These are phyloP conservation scores for Atkinsonella hypoxylon DNA, from an alignment of 2,329 filamentous ascomycete species.

Conservation along the genomic window DNA sequence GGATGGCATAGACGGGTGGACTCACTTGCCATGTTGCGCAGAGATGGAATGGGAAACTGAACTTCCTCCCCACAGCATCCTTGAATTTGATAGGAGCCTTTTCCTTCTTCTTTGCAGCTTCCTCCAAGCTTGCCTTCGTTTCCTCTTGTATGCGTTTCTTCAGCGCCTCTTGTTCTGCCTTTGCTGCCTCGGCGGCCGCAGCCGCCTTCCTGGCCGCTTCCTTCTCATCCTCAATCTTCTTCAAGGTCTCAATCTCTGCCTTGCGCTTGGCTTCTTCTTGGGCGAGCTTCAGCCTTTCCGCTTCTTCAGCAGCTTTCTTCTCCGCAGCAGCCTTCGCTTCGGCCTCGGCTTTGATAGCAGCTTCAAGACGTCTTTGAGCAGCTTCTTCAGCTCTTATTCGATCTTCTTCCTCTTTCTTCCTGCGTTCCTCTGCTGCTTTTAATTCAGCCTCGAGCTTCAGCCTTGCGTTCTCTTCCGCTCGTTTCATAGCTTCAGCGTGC, in stretches of 20 bases:
- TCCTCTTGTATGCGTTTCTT: slow-evolving; percentile 46
- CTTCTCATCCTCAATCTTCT: slow-evolving; percentile 27
- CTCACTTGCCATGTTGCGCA: slow-evolving; percentile 75
- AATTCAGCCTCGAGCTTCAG: slow-evolving; percentile 28
- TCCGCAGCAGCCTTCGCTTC: slow-evolving; percentile 32
- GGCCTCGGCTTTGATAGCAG: slow-evolving; percentile 28
- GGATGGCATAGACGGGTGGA: slow-evolving; percentile 10
- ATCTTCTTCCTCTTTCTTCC: slow-evolving; percentile 27
- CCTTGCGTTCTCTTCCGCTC: slow-evolving; percentile 25
- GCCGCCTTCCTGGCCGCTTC: slow-evolving; percentile 29
- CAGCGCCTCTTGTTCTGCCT: slow-evolving; percentile 46
- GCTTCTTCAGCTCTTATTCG: slow-evolving; percentile 34
- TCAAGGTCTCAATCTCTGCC: slow-evolving; percentile 26
- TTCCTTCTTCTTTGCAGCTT: slow-evolving; percentile 41
- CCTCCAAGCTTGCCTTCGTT: slow-evolving; percentile 35
- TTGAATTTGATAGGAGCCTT: slow-evolving; percentile 79
- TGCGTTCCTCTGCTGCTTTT: slow-evolving; percentile 31
- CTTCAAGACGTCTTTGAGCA: slow-evolving; percentile 28
- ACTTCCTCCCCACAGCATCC: slow-evolving; percentile 82
- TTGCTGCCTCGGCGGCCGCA: slow-evolving; percentile 33
- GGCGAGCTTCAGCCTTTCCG: slow-evolving; percentile 25
- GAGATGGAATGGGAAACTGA: slow-evolving; percentile 79
- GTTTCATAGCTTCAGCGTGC: slow-evolving; percentile 22
- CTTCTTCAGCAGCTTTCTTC: slow-evolving; percentile 29
- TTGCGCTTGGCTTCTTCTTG: slow-evolving; percentile 27